A percentile compares a stretch with the other conserved stretches of the same genome.
Conservation (phyloP, 2,329 filamentous ascomycete genomes). For the Aspergillus sp. region DNA sequence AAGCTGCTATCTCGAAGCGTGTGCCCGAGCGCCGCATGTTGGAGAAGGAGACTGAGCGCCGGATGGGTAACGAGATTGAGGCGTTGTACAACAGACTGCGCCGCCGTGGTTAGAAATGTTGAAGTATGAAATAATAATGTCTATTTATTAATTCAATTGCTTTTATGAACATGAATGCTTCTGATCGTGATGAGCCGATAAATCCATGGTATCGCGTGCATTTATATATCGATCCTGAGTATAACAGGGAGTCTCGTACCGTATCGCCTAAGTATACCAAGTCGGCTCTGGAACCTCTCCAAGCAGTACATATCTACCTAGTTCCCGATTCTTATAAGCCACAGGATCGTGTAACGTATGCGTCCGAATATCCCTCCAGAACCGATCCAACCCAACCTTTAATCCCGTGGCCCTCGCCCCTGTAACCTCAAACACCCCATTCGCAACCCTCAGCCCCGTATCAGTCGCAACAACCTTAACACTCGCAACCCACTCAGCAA, state of each 20-base stretch:
- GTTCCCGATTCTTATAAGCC: slow-evolving; percentile 59
- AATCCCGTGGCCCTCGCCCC: slow-evolving; percentile 52
- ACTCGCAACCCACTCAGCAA: slow-evolving; percentile 57
- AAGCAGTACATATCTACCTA: slow-evolving; percentile 52
- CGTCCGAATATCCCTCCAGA: slow-evolving; percentile 61
- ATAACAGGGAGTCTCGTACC: not conserved
- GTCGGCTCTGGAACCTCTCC: slow-evolving; percentile 52
- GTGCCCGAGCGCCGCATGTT: slow-evolving; percentile 16
- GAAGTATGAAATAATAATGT: no score
- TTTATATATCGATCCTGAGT: not conserved
- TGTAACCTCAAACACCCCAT: slow-evolving; percentile 59
- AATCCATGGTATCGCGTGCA: not conserved
- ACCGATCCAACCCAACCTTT: slow-evolving; percentile 57
- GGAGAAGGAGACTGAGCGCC: slow-evolving; percentile 20
- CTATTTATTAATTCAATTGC: no score
- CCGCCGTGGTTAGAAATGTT: not conserved
- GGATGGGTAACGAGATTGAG: slow-evolving; percentile 28
- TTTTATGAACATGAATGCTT: no score
- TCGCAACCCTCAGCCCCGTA: slow-evolving; percentile 51
- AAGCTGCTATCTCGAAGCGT: slow-evolving; percentile 24
- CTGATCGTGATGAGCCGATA: no score
- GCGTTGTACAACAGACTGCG: not conserved
- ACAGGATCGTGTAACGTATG: slow-evolving; percentile 62
- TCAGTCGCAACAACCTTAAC: slow-evolving; percentile 59
- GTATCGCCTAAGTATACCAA: slow-evolving; percentile 51